Evolutionary conservation across 2,329 filamentous ascomycete species (phyloP).

Genomic region (Colletotrichum tofieldiae): DNA sequence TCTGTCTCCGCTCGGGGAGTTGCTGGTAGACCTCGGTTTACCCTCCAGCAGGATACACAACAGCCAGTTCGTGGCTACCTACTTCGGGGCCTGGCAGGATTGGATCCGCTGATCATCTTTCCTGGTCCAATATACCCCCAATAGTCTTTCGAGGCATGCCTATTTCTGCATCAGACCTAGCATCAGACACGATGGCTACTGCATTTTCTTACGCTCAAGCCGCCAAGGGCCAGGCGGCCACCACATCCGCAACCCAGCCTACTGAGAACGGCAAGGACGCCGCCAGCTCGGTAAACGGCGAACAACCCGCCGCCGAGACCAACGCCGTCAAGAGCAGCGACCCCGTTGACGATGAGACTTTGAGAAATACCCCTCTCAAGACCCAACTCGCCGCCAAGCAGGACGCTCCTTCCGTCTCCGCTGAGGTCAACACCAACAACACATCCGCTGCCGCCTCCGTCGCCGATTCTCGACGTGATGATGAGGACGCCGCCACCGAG

Average conservation of each 20-base stretch:
- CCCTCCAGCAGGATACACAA: slow-evolving; percentile 24
- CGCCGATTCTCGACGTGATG: slow-evolving; percentile 56
- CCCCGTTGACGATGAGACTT: slow-evolving; percentile 31
- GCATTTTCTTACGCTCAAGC: slow-evolving; percentile 96
- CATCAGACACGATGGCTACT: slow-evolving; percentile 63
- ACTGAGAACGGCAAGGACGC: slow-evolving; percentile 49
- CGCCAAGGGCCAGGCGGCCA: slow-evolving; percentile 81
- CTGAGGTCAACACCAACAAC: slow-evolving; percentile 47
- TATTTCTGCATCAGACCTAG: slow-evolving; percentile 33
- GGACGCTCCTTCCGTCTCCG: slow-evolving; percentile 39
- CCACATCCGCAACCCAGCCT: slow-evolving; percentile 51
- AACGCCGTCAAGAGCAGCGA: slow-evolving; percentile 29
- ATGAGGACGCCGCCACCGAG: slow-evolving; percentile 57
- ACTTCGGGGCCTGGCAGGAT: slow-evolving; percentile 39
- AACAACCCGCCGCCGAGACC: slow-evolving; percentile 33
- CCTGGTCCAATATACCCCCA: slow-evolving; percentile 29
- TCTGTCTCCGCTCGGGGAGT: slow-evolving; percentile 45
- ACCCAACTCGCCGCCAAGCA: slow-evolving; percentile 46
- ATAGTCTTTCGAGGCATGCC: slow-evolving; percentile 39
- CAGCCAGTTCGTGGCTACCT: slow-evolving; percentile 32
- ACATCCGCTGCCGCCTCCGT: slow-evolving; percentile 55
- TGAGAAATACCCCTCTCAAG: slow-evolving; percentile 38
- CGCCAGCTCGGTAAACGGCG: slow-evolving; percentile 45
- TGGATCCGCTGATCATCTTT: slow-evolving; percentile 37
- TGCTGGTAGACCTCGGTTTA: slow-evolving; percentile 36